Conservation (phyloP, 2,329 filamentous ascomycete species). For the Ceratocystis alfenasii region DNA sequence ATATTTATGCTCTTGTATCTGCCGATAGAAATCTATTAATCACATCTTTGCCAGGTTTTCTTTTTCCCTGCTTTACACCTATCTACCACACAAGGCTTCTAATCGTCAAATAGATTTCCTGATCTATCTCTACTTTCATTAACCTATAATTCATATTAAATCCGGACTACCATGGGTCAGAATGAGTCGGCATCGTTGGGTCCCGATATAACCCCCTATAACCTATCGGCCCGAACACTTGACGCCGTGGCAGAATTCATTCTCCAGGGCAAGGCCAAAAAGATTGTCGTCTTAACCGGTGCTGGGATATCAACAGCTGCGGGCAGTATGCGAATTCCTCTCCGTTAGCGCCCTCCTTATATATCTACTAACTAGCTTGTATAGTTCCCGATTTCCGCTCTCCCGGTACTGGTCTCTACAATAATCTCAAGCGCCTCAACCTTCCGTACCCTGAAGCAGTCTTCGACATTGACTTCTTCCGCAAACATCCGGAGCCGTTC, state of each 20-base stretch:
- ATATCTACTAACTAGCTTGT: slow-evolving; percentile 24
- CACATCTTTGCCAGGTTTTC: too few species aligned
- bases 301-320: slow-evolving; percentile 74
- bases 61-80: too few species aligned
- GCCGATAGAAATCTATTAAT: too few species aligned
- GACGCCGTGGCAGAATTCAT: slow-evolving; percentile 72
- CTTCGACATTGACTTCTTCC: slow-evolving; percentile 87
- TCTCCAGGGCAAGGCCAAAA: slow-evolving; percentile 50
- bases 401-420: slow-evolving; percentile 84
- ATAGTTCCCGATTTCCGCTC: slow-evolving; percentile 88
- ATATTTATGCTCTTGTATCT: too few species aligned
- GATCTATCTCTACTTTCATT: too few species aligned
- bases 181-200: slow-evolving; percentile 56
- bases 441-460: slow-evolving; percentile 85
- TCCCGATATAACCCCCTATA: slow-evolving; percentile 52
- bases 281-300: slow-evolving; percentile 80
- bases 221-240: slow-evolving; percentile 56
- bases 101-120: too few species aligned
- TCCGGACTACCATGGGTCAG: slow-evolving; percentile 60
- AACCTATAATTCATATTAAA: not conserved
- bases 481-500: slow-evolving; percentile 72
- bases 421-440: slow-evolving; percentile 75
- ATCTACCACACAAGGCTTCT: too few species aligned
- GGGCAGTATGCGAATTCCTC: slow-evolving; percentile 39
- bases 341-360: not conserved